Base-by-base conservation (phyloP, 768 basidiomycete species). In the Rickenella mellea region DNA sequence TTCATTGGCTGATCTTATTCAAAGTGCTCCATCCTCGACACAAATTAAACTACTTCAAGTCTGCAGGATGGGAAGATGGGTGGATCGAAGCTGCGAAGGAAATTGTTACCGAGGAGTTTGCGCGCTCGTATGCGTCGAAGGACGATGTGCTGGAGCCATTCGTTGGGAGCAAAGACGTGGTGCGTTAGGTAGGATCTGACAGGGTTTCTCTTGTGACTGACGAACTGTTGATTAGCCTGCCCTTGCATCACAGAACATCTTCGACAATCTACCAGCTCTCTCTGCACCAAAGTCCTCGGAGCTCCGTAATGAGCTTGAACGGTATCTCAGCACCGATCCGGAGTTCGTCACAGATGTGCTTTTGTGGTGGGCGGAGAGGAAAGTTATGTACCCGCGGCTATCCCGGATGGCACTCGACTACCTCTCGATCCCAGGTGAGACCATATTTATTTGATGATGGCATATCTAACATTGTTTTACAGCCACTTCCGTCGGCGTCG, bases 401-500 rank as follows among this genome's bases (percentile, higher is more conserved):
- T 55, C 53, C 5, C 33, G 43, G 11, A 60, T 62, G 60, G 59
- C 54, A 0, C 32, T 53, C 0, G 51, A 58, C 41, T 60, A 57
- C 38, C 44, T 46, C 3, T 12, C 36, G 12, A 45, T 53, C 21
- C 49, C 49, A 31, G 41, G 47, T 50, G 37, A 6, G 30, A 28
- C n/a, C 12, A 11, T 22, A 20, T 39, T 10, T 12, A 2, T 12
- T 27, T 20, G 21, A 15, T 5, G n/a, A 28, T 5, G 12, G 31
- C 15, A 27, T 21, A 29, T 22, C n/a, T 27, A 32, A 26, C 20
- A 27, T 43, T n/a, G n/a, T n/a, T n/a, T n/a, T n/a, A n/a, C 33
- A 63, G 61, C 56, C 5, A 61, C 56, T 2, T 60, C 61, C 3
- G 48, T 56, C n/a, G 49, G 52, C 19, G 53, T 61, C 22, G 57